phyloP scores from a whole-genome alignment of 2,329 filamentous ascomycete species.

The Rugonectria rugulosa region DNA sequence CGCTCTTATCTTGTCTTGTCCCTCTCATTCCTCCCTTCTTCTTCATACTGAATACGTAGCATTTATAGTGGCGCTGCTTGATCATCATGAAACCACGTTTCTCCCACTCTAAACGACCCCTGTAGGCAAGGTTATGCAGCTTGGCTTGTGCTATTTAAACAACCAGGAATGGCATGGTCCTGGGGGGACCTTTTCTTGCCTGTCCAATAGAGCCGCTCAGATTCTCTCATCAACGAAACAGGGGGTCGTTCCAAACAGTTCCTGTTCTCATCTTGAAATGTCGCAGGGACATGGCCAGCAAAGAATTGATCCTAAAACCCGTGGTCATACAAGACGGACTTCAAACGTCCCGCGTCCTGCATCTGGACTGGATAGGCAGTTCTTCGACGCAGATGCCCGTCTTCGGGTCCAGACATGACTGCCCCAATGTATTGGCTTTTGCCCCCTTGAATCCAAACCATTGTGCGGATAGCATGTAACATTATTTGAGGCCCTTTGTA shows the following conservation, averaged over 20 bases:
- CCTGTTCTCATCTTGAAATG: too few relatives aligned
- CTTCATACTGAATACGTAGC: too few relatives aligned
- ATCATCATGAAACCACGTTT: conserved; percentile 36
- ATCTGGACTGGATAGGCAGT: not conserved
- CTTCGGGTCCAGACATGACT: conserved; percentile 2
- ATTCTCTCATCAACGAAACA: too few relatives aligned
- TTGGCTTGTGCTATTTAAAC: conserved; percentile 29
- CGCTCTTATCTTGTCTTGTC: too few relatives aligned
- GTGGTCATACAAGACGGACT: conserved; percentile 6
- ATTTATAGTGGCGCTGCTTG: conserved; percentile 23
- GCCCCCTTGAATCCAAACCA: not conserved
- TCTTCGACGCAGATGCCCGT: conserved; percentile 3
- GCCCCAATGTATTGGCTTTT: conserved; percentile 1
- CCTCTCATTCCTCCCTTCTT: too few relatives aligned
- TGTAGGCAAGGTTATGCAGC: too few relatives aligned
- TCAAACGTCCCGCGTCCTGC: conserved; percentile 5
- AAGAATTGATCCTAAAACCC: conserved; percentile 6
- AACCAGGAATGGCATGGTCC: conserved; percentile 22
- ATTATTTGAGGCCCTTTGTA: too few relatives aligned
- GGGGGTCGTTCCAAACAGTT: too few relatives aligned
- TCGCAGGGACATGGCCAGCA: conserved; percentile 10
- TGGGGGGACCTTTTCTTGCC: too few relatives aligned
- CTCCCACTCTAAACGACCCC: conserved; percentile 19
- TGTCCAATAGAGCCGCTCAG: too few relatives aligned
- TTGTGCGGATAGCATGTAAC: not conserved